Evolutionary conservation across 73 alveolate species (phyloP), one percentile per base, ranked within the genome.

Genomic region (Tetrahymena borealis): DNA sequence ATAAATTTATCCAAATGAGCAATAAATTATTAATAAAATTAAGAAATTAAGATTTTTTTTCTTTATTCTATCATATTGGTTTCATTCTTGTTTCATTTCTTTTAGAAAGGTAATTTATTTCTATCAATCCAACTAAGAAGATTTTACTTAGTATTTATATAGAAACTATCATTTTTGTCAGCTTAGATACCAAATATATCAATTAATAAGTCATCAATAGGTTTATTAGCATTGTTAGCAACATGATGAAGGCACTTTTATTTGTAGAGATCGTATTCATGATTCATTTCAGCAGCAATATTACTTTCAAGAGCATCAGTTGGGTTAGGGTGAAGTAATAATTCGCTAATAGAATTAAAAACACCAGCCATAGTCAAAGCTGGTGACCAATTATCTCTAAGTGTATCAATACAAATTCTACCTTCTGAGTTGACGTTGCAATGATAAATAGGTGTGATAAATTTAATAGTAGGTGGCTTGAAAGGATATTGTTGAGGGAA

Each of bases 401-500:
- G 78, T 11, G 94, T 28, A 33, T 94, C 95, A 35, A 77, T 91
- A 78, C 96, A 94, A 32, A 60, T 28, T 95, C 90, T 24, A 41
- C 96, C 94, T 39, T 92, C 32, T n/a, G 95, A 90, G 91, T 90
- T 95, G 10, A 95, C 35, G 38, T 95, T 95, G 28, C 93, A 91
- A 90, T 95, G 97, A 90, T 95, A 94, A 60, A 94, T 94, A 20
- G 40, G 94, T 31, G 95, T 95, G 1, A 90, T 35, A 78, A 95
- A 95, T 39, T 43, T 33, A 37, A 95, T 39, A 33, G 90, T 39
- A 24, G 97, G 97, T 13, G 96, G 96, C 91, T 92, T 95, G 40
- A 95, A 94, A 60, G 97, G 98, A 78, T 96, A 96, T 16, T 95
- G 95, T 31, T 85, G 20, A 78, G 97, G 97, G 40, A 96, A 38